Base-by-base conservation (phyloP, 139 green algal species). In the Chlorella sp. region DNA sequence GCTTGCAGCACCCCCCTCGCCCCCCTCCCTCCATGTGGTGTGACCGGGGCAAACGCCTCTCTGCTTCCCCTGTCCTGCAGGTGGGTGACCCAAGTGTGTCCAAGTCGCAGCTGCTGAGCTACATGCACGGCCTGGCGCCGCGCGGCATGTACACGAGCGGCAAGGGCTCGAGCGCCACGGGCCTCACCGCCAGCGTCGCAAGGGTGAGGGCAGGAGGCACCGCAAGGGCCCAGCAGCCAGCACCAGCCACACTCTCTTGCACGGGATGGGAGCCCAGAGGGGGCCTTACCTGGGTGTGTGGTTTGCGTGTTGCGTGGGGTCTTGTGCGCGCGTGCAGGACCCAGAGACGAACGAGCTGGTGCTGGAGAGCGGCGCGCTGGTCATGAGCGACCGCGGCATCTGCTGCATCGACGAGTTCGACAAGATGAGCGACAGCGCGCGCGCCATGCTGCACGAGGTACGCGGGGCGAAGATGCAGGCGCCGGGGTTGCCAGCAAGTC, bases 391-490 rank as follows among this genome's bases (percentile, higher is more conserved):
- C 80, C 77, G 82, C 1, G 94, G 95, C 74, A 85, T 98, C 23
- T 99, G 95, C 91, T 98, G 93, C 88, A 99, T 99, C 76, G 94
- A 99, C 78, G 95, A 99, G 87, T 99, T 99, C 80, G 95, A 99
- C 87, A 99, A 99, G 85, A 98, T 99, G 91, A 93, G 83, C 72
- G 95, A 99, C 30, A 79, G 79, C n/a, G 93, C 93, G 5, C 82
- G 95, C 33, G 90, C 77, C 76, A 97, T 96, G 89, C 83, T 91
- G 74, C 88, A 92, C 72, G 88, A 93, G 81, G 86, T 86, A 29
- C n/a, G n/a, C n/a, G n/a, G n/a, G n/a, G n/a, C n/a, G n/a, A n/a
- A n/a, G n/a, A n/a, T n/a, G n/a, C n/a, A n/a, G n/a, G n/a, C n/a
- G n/a, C n/a, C n/a, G n/a, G n/a, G n/a, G n/a, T n/a, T n/a, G n/a